phyloP scores from a whole-genome alignment of 257 asterid species.

The Nicotiana attenuata region DNA sequence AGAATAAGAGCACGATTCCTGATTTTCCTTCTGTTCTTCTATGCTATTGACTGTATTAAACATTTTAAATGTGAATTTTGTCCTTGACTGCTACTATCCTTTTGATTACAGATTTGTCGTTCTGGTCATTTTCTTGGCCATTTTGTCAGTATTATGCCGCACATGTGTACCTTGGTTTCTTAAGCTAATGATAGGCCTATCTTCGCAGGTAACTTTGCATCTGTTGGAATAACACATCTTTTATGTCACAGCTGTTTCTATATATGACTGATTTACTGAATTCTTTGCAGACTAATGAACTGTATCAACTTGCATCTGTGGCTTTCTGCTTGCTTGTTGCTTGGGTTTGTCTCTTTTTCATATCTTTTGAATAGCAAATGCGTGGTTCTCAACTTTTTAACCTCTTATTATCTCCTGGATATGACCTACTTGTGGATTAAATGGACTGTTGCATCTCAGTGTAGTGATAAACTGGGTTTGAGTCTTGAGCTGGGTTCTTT shows the following conservation, averaged over 20 bases:
- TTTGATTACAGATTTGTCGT: slow-evolving; percentile 50
- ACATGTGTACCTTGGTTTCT: slow-evolving; percentile 73
- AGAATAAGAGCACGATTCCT: not conserved
- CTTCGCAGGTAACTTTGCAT: slow-evolving; percentile 60
- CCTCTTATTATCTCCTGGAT: not conserved
- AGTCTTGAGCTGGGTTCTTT: slow-evolving; percentile 90
- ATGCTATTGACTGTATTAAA: not conserved
- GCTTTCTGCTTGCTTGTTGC: slow-evolving; percentile 91
- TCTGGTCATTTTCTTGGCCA: slow-evolving; percentile 45
- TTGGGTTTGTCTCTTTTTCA: slow-evolving; percentile 57
- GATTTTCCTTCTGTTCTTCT: not conserved
- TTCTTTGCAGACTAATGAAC: slow-evolving; percentile 73
- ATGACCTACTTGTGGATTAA: not conserved
- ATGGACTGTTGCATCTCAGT: slow-evolving; percentile 39
- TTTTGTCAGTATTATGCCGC: slow-evolving; percentile 52
- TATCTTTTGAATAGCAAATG: slow-evolving; percentile 16
- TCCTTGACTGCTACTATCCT: slow-evolving; percentile 12
- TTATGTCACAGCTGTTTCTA: slow-evolving; percentile 14
- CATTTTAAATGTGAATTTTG: slow-evolving; percentile 7
- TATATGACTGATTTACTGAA: slow-evolving; percentile 20
- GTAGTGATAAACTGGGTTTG: slow-evolving; percentile 83
- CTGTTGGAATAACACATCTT: slow-evolving; percentile 15
- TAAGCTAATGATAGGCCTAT: slow-evolving; percentile 74
- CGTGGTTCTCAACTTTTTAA: not conserved
- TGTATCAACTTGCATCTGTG: slow-evolving; percentile 76